Evolutionary conservation across 1,139 yeast species (phyloP).

Genomic region (Saccharomyces hybrid): DNA sequence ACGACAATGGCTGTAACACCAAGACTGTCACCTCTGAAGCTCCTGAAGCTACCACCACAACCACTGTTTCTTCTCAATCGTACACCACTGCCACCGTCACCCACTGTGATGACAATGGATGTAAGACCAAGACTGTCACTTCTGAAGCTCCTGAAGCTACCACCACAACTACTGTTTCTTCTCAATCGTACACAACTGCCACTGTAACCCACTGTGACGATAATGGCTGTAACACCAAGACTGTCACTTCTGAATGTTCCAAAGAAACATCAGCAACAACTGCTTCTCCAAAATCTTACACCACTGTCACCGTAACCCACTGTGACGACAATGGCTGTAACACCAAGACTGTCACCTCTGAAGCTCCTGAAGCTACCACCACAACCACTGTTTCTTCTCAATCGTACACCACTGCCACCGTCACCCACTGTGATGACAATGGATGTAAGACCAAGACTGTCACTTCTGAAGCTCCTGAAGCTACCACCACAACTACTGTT

Average conservation of each 20-base stretch:
- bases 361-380: background rate
- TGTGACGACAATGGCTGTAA: background rate
- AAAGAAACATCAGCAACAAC: background rate
- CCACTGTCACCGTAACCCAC: background rate
- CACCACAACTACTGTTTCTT: background rate
- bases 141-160: background rate
- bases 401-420: background rate
- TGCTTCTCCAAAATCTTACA: background rate
- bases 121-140: background rate
- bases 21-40: background rate
- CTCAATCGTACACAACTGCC: background rate
- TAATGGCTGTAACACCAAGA: background rate
- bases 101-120: background rate
- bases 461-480: background rate
- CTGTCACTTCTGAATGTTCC: background rate
- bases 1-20: background rate
- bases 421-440: too few species aligned
- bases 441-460: too few species aligned
- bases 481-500: background rate
- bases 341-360: background rate
- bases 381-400: background rate
- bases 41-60: background rate
- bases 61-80: background rate
- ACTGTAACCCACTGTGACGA: background rate
- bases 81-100: background rate